These are phyloP conservation scores for Zymoseptoria pseudotritici DNA, from an alignment of 2,329 filamentous ascomycete genomes.

Conservation along the genomic window DNA sequence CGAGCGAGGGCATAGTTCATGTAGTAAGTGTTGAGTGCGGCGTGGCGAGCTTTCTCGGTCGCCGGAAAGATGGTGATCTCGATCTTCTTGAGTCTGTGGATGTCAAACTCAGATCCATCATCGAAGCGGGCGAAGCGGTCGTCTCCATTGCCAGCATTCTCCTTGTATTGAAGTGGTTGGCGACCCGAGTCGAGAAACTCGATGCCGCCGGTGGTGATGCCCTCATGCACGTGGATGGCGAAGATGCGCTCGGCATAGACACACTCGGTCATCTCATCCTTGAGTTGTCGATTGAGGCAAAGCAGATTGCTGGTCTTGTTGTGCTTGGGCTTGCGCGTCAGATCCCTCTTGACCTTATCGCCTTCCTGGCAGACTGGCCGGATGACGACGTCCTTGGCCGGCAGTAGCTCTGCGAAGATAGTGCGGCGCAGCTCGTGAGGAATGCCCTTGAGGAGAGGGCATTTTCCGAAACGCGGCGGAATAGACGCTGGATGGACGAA, in stretches of 20 bases:
- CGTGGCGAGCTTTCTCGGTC: conserved; percentile 10
- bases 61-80: conserved; percentile 21
- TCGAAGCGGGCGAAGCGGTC: conserved; percentile 23
- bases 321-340: conserved; percentile 2
- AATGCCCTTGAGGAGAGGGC: conserved; percentile 9
- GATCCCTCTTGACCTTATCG: not conserved
- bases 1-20: conserved; percentile 22
- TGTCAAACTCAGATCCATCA: conserved; percentile 19
- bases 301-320: conserved; percentile 22
- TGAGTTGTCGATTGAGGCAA: conserved; percentile 19
- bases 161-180: conserved; percentile 25
- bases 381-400: conserved; percentile 9
- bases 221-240: conserved; percentile 26
- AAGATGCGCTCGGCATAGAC: conserved; percentile 27
- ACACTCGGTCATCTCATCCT: conserved; percentile 12
- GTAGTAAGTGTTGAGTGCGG: conserved; percentile 25
- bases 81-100: conserved; percentile 24
- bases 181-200: conserved; percentile 26
- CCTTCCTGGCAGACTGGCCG: conserved; percentile 9
- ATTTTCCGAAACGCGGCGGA: conserved; percentile 7
- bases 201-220: conserved; percentile 20
- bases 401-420: conserved; percentile 15
- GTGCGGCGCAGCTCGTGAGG: conserved; percentile 17
- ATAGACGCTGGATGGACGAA: conserved; percentile 1
- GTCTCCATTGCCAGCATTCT: conserved; percentile 11